Evolutionary conservation across 73 alveolate species (phyloP), one percentile per base, ranked within the genome.

Genomic region (Effrenium voratum): DNA sequence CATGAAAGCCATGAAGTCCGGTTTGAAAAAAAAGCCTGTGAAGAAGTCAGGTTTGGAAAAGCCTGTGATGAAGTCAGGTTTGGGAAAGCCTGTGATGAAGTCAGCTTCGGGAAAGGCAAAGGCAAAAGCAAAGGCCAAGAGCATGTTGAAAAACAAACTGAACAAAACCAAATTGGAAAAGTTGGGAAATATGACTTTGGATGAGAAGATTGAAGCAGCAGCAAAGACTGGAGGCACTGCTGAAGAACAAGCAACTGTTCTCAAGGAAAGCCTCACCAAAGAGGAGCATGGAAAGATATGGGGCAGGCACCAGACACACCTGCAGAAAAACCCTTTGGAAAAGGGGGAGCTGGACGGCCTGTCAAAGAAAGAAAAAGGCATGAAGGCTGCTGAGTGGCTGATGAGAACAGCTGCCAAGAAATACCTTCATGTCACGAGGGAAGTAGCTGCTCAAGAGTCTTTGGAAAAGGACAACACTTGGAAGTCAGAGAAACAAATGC

Each of bases 261-360:
- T 73, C n/a, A 73, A 73, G 83, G 47, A 1, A 0, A 34, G 36
- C 0, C 30, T 73, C n/a, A 36, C 47, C 0, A 73, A 73, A 36
- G 83, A 73, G 0, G 83, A 73, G 16, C 52, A 73, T 36, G 19
- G 36, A 0, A 32, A 73, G 50, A 50, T 73, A 5, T 73, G 83
- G 83, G 83, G 83, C 52, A 73, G 83, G 43, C 40, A 44, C 44
- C 59, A 44, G 43, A 77, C 88, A 13, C 66, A 77, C 66, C 88
- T 77, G 66, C 0, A 77, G 44, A 77, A 77, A 0, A 77, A 77
- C 40, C 88, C 88, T 28, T 40, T 43, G 88, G 66, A 77, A 77
- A 77, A 77, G 88, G 66, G 10, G 38, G 66, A 77, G 30, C 16
- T 43, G 40, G 88, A 77, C 41, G 66, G 43, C 66, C 63, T 77